phyloP scores from a whole-genome alignment of 148 eudicot genomes.

The Vaccinium myrtillus region DNA sequence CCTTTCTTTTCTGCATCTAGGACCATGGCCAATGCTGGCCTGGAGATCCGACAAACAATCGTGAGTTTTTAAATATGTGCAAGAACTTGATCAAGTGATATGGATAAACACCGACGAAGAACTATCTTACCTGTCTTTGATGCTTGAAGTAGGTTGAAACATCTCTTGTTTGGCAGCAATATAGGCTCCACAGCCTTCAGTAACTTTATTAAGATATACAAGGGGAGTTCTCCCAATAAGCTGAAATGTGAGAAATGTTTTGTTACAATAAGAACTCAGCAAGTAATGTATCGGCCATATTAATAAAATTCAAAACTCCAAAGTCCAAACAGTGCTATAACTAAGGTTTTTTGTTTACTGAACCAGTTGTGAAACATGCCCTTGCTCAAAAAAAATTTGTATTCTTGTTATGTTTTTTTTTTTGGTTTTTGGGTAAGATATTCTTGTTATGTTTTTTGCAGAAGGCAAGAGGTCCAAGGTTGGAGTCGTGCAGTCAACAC shows the following conservation, averaged over 20 bases:
- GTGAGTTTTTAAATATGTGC: neutral
- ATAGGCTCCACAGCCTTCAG: slow-evolving; percentile 86
- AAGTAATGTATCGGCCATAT: neutral
- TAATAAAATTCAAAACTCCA: neutral
- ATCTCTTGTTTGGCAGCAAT: slow-evolving; percentile 95
- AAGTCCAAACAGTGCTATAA: neutral
- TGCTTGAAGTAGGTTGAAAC: slow-evolving; percentile 93
- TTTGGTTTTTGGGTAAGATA: no score
- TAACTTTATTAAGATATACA: slow-evolving; percentile 77
- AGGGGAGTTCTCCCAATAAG: slow-evolving; percentile 90
- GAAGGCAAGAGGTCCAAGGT: neutral
- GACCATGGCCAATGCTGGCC: slow-evolving; percentile 91
- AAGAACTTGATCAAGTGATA: neutral
- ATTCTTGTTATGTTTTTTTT: neutral
- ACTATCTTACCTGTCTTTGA: slow-evolving; percentile 74
- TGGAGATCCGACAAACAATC: slow-evolving; percentile 19
- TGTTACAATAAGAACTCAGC: neutral
- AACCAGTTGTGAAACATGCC: neutral
- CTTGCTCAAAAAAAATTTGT: no score
- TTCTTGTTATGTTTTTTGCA: neutral
- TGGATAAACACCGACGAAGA: neutral
- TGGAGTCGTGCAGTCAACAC: neutral
- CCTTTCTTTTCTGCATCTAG: slow-evolving; percentile 90
- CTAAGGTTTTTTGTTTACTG: neutral
- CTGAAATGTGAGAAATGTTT: slow-evolving; percentile 34